Evolutionary conservation across 164 flowering plant genomes (phyloP).

Genomic region (Saururus chinensis): DNA sequence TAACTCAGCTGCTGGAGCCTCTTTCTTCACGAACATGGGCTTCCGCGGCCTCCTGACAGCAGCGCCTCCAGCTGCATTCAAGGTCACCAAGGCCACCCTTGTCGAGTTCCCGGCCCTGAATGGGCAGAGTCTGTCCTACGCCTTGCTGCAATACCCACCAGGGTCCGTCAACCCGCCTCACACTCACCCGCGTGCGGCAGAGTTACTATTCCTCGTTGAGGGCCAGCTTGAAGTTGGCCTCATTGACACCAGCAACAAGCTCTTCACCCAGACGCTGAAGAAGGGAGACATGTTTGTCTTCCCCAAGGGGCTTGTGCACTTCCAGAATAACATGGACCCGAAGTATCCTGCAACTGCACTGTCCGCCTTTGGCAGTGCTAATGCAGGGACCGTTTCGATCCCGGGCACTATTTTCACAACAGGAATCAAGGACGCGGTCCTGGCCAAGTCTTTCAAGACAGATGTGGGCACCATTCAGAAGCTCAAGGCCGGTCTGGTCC

Average conservation of each 20-base stretch:
- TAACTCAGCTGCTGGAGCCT: too few species aligned
- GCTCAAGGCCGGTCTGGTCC: constrained; percentile 11
- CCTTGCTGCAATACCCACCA: constrained; percentile 18
- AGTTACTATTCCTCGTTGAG: constrained; percentile 16
- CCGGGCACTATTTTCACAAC: constrained; percentile 12
- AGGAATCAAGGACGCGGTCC: constrained; percentile 11
- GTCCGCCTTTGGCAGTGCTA: constrained; percentile 18
- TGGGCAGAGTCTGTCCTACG: constrained; percentile 25
- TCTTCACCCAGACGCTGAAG: constrained; percentile 18
- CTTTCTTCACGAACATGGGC: constrained; percentile 1
- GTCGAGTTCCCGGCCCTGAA: constrained; percentile 22
- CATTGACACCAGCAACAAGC: constrained; percentile 17
- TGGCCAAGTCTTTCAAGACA: constrained; percentile 16
- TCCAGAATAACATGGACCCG: constrained; percentile 5
- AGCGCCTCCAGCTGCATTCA: constrained; percentile 10
- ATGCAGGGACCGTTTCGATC: constrained; percentile 13
- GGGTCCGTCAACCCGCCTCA: constrained; percentile 21
- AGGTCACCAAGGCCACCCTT: constrained; percentile 17
- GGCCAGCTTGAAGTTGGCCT: constrained; percentile 18
- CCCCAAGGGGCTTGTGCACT: constrained; percentile 18
- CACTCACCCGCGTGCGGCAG: constrained; percentile 28
- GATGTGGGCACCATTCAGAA: constrained; percentile 13
- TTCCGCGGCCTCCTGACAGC: constrained; percentile 5
- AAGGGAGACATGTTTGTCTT: constrained; percentile 20
- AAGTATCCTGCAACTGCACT: constrained; percentile 12